phyloP scores from a whole-genome alignment of 2,329 filamentous ascomycete genomes.

The Epichloe baconii region DNA sequence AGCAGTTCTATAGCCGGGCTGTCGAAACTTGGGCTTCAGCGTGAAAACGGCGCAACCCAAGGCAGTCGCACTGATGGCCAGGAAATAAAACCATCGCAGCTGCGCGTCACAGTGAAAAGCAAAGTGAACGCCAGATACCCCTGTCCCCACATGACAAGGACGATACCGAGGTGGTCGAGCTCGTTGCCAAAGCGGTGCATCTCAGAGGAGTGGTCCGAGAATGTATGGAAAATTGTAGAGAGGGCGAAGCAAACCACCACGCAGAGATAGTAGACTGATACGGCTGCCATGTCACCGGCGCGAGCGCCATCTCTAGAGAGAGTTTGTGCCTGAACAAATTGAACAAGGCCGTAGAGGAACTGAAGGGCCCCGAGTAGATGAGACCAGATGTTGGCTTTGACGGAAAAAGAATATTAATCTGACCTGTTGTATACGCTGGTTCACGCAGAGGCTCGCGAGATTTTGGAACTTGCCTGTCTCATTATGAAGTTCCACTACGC shows the following conservation, averaged over 20 bases:
- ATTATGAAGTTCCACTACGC: slow-evolving; percentile 10
- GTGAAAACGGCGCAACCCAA: slow-evolving; percentile 14
- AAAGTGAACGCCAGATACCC: slow-evolving; percentile 14
- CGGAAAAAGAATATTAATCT: too few species aligned
- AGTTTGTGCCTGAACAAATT: slow-evolving; percentile 6
- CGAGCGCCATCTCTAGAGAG: slow-evolving; percentile 4
- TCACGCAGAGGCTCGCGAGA: too few species aligned
- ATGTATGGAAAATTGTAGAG: slow-evolving; percentile 9
- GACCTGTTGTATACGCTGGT: too few species aligned
- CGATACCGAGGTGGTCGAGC: slow-evolving; percentile 18
- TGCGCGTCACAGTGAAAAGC: slow-evolving; percentile 12
- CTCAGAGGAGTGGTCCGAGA: slow-evolving; percentile 16
- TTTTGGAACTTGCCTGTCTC: slow-evolving; percentile 8
- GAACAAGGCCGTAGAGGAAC: slow-evolving; percentile 10
- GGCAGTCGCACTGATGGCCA: slow-evolving; percentile 11
- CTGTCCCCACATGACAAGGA: slow-evolving; percentile 8
- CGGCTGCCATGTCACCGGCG: slow-evolving; percentile 3
- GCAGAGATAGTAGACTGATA: slow-evolving; percentile 13
- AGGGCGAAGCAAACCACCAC: slow-evolving; percentile 15
- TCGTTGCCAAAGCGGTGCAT: slow-evolving; percentile 16
- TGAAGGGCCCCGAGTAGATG: slow-evolving; percentile 14
- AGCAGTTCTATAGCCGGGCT: slow-evolving; percentile 12
- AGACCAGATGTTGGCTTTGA: slow-evolving; percentile 18
- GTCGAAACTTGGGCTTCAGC: slow-evolving; percentile 14
- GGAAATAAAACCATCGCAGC: slow-evolving; percentile 10